Conservation (phyloP, 2,329 filamentous ascomycete genomes). For the Fusarium virguliforme region DNA sequence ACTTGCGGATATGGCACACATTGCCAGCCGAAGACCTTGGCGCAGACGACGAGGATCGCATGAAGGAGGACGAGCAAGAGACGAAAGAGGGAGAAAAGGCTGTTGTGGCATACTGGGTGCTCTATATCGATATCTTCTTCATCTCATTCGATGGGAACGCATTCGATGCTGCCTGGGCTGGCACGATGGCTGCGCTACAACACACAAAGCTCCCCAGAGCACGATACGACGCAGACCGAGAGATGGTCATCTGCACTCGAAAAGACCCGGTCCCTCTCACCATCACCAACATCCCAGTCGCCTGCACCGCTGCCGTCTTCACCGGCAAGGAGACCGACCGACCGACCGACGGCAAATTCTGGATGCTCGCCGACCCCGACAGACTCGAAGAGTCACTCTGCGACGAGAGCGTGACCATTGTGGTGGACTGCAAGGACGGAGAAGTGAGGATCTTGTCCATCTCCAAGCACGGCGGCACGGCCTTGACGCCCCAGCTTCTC, state of each 20-base stretch:
- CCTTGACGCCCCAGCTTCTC: conserved; percentile 74
- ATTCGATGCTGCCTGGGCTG: conserved; percentile 92
- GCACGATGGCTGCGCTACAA: conserved; percentile 83
- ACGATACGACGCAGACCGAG: conserved; percentile 86
- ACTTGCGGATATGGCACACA: conserved; percentile 81
- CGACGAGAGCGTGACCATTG: conserved; percentile 84
- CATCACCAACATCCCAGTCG: conserved; percentile 79
- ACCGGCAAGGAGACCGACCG: conserved; percentile 71
- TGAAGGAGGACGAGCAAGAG: conserved; percentile 57
- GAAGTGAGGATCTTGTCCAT: conserved; percentile 76
- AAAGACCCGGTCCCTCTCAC: conserved; percentile 70
- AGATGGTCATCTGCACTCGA: conserved; percentile 82
- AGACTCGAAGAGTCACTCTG: conserved; percentile 90
- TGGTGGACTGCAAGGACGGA: conserved; percentile 76
- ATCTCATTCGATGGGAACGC: conserved; percentile 93
- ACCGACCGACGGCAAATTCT: conserved; percentile 68
- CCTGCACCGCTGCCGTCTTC: conserved; percentile 86
- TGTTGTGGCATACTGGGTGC: conserved; percentile 92
- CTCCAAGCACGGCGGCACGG: conserved; percentile 86
- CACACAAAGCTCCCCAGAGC: conserved; percentile 85
- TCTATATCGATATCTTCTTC: conserved; percentile 96
- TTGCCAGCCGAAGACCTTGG: conserved; percentile 65
- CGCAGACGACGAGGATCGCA: conserved; percentile 60
- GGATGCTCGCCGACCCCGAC: conserved; percentile 92
- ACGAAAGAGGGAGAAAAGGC: conserved; percentile 57